Conservation (phyloP, 352 stramenopile genomes). For the Phytophthora citricola region DNA sequence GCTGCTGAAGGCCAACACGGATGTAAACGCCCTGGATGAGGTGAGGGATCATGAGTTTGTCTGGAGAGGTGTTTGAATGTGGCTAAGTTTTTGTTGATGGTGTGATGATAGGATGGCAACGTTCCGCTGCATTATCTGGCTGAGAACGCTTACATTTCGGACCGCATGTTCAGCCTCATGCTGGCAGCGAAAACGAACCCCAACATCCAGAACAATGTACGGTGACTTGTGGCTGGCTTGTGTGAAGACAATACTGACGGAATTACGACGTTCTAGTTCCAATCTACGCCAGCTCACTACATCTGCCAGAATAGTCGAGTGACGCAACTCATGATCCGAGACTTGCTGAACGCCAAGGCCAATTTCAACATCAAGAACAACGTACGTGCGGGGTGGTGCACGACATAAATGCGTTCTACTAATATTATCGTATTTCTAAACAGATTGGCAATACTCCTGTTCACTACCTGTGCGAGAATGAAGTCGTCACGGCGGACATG, state of each 20-base stretch:
- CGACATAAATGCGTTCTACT: neutral
- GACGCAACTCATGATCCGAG: conserved; percentile 46
- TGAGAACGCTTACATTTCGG: conserved; percentile 53
- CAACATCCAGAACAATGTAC: conserved; percentile 77
- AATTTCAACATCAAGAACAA: conserved; percentile 84
- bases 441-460: conserved; percentile 82
- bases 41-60: conserved; percentile 19
- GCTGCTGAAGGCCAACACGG: conserved; percentile 49
- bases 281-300: conserved; percentile 76
- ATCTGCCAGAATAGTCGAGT: conserved; percentile 72
- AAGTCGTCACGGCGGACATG: conserved; percentile 58
- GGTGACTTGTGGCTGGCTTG: neutral
- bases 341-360: conserved; percentile 63
- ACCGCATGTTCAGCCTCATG: conserved; percentile 46
- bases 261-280: conserved; percentile 50
- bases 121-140: conserved; percentile 66
- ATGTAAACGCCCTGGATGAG: conserved; percentile 57
- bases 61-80: neutral
- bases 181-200: conserved; percentile 51
- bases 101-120: conserved; percentile 61
- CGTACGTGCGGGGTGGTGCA: conserved; percentile 30
- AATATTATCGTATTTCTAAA: conserved; percentile 1
- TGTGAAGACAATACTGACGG: conserved; percentile 3
- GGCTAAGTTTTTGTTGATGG: conserved; percentile 1
- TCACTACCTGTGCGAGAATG: conserved; percentile 81